Conservation (phyloP, 768 basidiomycete genomes). For the Neoboletus brunneissimus region DNA sequence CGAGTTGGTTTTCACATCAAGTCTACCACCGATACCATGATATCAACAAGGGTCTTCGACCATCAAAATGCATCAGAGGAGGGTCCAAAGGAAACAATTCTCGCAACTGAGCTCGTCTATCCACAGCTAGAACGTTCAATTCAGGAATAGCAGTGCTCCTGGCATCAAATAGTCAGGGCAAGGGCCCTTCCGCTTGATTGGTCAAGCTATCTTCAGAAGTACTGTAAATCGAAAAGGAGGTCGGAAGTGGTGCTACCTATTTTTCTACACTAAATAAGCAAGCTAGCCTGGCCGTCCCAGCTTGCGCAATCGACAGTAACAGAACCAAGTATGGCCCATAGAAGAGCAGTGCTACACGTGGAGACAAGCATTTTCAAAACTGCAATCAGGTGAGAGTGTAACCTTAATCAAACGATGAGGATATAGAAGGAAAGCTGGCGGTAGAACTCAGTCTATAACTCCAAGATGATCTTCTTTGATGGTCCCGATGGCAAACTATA, state of each 20-base stretch:
- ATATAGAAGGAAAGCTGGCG: not conserved
- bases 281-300: not conserved
- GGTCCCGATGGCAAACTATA: slow-evolving; percentile 92
- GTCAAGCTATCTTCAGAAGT: not conserved
- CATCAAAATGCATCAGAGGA: no score
- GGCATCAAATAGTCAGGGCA: no score
- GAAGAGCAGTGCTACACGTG: not conserved
- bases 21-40: no score
- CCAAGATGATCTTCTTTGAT: slow-evolving; percentile 99
- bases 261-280: not conserved
- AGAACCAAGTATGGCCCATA: not conserved
- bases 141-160: no score
- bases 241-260: not conserved
- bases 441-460: slow-evolving; percentile 64
- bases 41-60: no score
- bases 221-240: not conserved
- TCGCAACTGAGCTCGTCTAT: no score
- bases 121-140: no score
- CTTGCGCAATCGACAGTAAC: not conserved
- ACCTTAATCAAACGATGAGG: not conserved
- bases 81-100: no score
- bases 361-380: not conserved
- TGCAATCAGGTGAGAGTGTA: slow-evolving; percentile 5
- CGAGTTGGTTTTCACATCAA: no score
- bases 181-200: no score